Percentiles rank a stretch among this genome's conserved stretches.
These are phyloP conservation scores for Penicillium macrosclerotiorum DNA, from an alignment of 495 filamentous ascomycete species.

Conservation along the genomic window DNA sequence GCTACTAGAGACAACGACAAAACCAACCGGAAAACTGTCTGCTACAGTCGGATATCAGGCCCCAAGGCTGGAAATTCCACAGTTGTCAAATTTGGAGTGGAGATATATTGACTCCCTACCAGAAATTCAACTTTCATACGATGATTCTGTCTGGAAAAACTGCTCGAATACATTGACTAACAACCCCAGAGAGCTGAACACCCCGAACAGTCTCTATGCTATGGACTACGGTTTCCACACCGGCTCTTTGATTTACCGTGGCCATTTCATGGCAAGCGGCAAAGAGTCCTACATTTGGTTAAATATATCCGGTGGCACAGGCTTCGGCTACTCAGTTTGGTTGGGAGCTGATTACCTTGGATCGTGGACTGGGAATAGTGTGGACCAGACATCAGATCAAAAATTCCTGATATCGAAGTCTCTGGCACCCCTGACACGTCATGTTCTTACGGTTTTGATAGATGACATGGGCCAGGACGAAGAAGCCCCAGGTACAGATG, in stretches of 20 bases:
- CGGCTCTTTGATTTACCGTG: slow-evolving; percentile 63
- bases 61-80: slow-evolving; percentile 49
- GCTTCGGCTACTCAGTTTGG: slow-evolving; percentile 54
- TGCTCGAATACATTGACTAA: slow-evolving; percentile 53
- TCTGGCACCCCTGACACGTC: slow-evolving; percentile 47
- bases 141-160: slow-evolving; percentile 59
- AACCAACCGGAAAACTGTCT: slow-evolving; percentile 33
- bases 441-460: slow-evolving; percentile 62
- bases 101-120: slow-evolving; percentile 64
- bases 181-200: slow-evolving; percentile 47
- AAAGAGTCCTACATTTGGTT: slow-evolving; percentile 52
- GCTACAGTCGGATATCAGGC: slow-evolving; percentile 41
- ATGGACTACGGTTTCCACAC: slow-evolving; percentile 70
- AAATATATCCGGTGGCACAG: slow-evolving; percentile 56
- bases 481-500: slow-evolving; percentile 52
- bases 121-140: slow-evolving; percentile 56
- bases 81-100: slow-evolving; percentile 55
- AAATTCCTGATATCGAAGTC: slow-evolving; percentile 19
- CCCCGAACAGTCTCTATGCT: slow-evolving; percentile 58
- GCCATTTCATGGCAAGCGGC: slow-evolving; percentile 62
- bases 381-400: slow-evolving; percentile 9
- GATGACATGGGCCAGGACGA: slow-evolving; percentile 68
- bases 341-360: slow-evolving; percentile 50
- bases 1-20: slow-evolving; percentile 24
- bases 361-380: slow-evolving; percentile 47